Conservation (phyloP, 2,329 filamentous ascomycete genomes). For the Epichloe scottii region DNA sequence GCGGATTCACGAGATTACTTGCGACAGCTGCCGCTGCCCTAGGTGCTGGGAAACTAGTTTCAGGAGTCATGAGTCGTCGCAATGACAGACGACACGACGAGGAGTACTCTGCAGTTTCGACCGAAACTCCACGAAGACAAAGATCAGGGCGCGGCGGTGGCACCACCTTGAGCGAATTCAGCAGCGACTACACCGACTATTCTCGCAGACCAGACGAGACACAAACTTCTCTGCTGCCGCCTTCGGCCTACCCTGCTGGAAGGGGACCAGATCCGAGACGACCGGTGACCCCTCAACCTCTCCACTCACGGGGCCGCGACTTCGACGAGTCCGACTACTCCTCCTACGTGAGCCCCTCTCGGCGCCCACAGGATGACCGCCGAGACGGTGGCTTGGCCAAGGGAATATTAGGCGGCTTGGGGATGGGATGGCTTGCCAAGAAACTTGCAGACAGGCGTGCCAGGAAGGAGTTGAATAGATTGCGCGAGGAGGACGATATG, state of each 20-base stretch:
- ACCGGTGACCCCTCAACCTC: slow-evolving; percentile 34
- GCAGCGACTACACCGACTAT: slow-evolving; percentile 33
- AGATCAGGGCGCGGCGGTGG: slow-evolving; percentile 22
- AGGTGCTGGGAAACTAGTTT: slow-evolving; percentile 50
- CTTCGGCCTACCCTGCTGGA: slow-evolving; percentile 29
- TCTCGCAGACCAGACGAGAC: slow-evolving; percentile 16
- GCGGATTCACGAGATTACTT: slow-evolving; percentile 49
- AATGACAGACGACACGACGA: slow-evolving; percentile 37
- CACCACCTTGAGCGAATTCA: slow-evolving; percentile 36
- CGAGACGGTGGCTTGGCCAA: slow-evolving; percentile 39
- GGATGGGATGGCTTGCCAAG: slow-evolving; percentile 56
- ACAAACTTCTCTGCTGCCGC: slow-evolving; percentile 32
- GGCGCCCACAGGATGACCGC: slow-evolving; percentile 33
- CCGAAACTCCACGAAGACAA: slow-evolving; percentile 43
- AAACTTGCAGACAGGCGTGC: slow-evolving; percentile 45
- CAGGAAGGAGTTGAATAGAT: slow-evolving; percentile 34
- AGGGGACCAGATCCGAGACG: slow-evolving; percentile 27
- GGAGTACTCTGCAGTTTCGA: slow-evolving; percentile 50
- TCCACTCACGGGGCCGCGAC: slow-evolving; percentile 33
- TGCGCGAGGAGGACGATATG: slow-evolving; percentile 37
- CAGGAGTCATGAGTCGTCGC: slow-evolving; percentile 43
- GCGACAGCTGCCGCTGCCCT: slow-evolving; percentile 47
- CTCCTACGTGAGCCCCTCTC: slow-evolving; percentile 51
- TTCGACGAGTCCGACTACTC: slow-evolving; percentile 45
- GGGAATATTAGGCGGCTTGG: slow-evolving; percentile 47